Conservation (phyloP, 1,284 basidiomycete genomes). For the Acaromyces ingoldii region DNA sequence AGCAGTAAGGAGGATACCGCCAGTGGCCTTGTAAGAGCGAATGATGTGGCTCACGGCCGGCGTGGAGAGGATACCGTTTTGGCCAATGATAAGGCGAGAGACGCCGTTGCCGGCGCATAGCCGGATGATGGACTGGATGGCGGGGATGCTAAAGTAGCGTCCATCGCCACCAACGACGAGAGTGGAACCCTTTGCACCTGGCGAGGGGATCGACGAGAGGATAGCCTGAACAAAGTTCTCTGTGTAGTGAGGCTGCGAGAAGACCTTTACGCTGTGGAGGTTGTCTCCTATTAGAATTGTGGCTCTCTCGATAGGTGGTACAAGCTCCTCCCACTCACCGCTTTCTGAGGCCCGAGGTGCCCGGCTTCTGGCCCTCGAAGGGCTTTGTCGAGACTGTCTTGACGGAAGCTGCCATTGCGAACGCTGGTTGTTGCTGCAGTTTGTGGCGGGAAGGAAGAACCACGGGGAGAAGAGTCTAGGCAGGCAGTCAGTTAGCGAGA, state of each 20-base stretch:
- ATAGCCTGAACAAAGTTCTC: conserved; percentile 98
- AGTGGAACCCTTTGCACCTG: conserved; percentile 64
- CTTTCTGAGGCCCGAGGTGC: conserved; percentile 49
- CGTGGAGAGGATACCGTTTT: conserved; percentile 87
- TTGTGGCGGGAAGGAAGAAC: background rate
- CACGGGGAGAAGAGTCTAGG: too few species aligned
- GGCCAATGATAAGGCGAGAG: conserved; percentile 52
- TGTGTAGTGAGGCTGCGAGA: conserved; percentile 75
- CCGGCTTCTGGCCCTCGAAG: conserved; percentile 51
- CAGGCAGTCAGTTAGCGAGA: too few species aligned
- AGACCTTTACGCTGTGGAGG: conserved; percentile 44
- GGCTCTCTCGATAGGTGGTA: background rate
- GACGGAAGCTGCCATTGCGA: conserved; percentile 14
- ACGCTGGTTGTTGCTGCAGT: background rate
- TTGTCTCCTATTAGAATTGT: background rate
- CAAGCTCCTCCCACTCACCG: conserved; percentile 14
- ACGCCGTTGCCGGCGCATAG: conserved; percentile 76
- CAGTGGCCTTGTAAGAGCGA: conserved; percentile 88
- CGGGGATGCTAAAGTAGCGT: conserved; percentile 84
- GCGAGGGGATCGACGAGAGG: conserved; percentile 76
- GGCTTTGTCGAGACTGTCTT: conserved; percentile 41
- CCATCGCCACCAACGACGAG: conserved; percentile 96
- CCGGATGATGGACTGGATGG: conserved; percentile 82
- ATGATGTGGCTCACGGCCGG: conserved; percentile 95
- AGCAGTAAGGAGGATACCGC: conserved; percentile 95